Evolutionary conservation across 2,329 filamentous ascomycete species (phyloP), one percentile per base, ranked within the genome.

Genomic region (Dactylellina drechsleri): DNA sequence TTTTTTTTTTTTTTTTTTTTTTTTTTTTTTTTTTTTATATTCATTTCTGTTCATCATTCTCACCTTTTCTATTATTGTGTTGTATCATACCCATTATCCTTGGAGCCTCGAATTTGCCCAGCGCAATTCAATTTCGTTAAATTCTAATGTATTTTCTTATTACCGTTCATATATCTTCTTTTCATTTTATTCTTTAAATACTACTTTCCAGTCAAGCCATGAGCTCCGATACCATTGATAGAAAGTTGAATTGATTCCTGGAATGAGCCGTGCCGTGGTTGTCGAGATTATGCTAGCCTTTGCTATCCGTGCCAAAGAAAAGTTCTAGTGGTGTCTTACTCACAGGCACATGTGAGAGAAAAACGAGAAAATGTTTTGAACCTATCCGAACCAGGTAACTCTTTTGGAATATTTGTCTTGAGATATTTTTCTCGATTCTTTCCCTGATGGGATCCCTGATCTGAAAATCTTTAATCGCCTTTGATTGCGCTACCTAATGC

Each of bases 61-160:
- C 4, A 23, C 23, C 23, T 36, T 36, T 36, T 36, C 31, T 36
- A 7, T 36, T 66, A 54, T 36, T 66, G 60, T 72, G 59, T 72
- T 72, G 67, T 66, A 60, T 66, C 60, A 72, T 66, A 66, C n/a
- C 16, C 23, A 47, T 6, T 47, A 18, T n/a, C 43, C 43, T n/a
- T 47, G 15, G 4, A n/a, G 16, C 13, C n/a, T n/a, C 13, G 16
- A 47, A 47, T n/a, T 18, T 47, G 43, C 43, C 43, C 43, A 18
- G 16, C 15, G 43, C 43, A 13, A 18, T 47, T 47, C 13, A 5
- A 47, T 2, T 54, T 36, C 10, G 10, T 54, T 28, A 12, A 26
- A 13, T 31, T 31, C 12, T 31, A 26, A 26, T 54, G 18, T 36
- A 8, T n/a, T 28, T 31, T 54, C 12, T 54, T 31, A 54, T 54